These are phyloP conservation scores for Colletotrichum tabaci DNA, from an alignment of 2,329 filamentous ascomycete species.

Conservation along the genomic window DNA sequence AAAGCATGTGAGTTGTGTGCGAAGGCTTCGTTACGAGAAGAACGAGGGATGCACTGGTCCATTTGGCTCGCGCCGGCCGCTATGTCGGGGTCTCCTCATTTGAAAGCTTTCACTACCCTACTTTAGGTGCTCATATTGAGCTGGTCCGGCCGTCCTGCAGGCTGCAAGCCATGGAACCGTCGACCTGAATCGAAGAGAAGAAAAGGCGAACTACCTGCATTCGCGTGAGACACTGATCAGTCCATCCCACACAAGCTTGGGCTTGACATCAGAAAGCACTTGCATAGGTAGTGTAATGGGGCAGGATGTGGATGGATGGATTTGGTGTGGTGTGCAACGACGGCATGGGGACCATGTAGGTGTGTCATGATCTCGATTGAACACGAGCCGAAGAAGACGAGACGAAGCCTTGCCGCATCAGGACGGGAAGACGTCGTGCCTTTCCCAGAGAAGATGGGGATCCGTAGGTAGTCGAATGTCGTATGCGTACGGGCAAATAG, in stretches of 20 bases:
- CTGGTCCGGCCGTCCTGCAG: slow-evolving; percentile 32
- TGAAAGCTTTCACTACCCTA: neutral
- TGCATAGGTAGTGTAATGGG: slow-evolving; percentile 32
- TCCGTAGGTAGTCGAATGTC: slow-evolving; percentile 19
- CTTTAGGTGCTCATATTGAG: slow-evolving; percentile 22
- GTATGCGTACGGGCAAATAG: neutral
- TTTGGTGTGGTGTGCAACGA: slow-evolving; percentile 30
- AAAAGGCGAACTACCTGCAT: slow-evolving; percentile 30
- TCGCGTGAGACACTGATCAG: slow-evolving; percentile 33
- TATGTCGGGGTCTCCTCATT: slow-evolving; percentile 30
- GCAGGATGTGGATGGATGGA: slow-evolving; percentile 30
- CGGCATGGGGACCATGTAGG: neutral
- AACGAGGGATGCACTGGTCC: slow-evolving; percentile 14
- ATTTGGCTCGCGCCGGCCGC: slow-evolving; percentile 34
- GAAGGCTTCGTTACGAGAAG: neutral
- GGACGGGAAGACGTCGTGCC: slow-evolving; percentile 26
- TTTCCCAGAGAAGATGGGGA: slow-evolving; percentile 19
- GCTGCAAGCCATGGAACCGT: slow-evolving; percentile 40
- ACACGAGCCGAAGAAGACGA: slow-evolving; percentile 21
- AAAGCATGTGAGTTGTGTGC: slow-evolving; percentile 23
- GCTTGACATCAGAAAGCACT: slow-evolving; percentile 41
- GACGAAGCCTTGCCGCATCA: slow-evolving; percentile 26
- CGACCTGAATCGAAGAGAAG: slow-evolving; percentile 11
- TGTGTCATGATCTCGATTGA: slow-evolving; percentile 39
- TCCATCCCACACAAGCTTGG: slow-evolving; percentile 31